Base-by-base conservation (phyloP, 257 asterid species). In the Phtheirospermum japonicum region DNA sequence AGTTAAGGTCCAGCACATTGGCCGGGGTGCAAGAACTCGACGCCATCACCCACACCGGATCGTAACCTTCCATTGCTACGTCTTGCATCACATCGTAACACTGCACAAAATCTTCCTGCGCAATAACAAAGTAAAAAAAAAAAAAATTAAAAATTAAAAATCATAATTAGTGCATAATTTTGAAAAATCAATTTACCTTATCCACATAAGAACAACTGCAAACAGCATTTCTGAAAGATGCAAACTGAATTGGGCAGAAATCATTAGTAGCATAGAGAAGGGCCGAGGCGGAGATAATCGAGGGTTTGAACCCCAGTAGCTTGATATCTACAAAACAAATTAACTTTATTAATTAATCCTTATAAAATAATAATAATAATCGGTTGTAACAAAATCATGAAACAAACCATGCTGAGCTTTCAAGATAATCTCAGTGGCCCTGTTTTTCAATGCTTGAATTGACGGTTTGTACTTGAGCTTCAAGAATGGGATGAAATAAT, bases 221-320 rank as follows among this genome's bases (percentile, higher is more conserved):
- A 59, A 85, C 69, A 46, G 80, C 71, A 12, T 67, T 52, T 57
- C 66, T 67, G 67, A 75, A 81, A 48, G 75, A 63, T 5, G 74
- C 59, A 60, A 81, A 71, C 39, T 81, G 89, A 66, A 59, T n/a
- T n/a, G 89, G 96, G 12, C 74, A 77, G 43, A 79, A 43, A 65
- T 85, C 83, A 13, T 73, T 70, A 55, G 78, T 76, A 4, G 89
- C 79, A 17, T 18, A 45, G 43, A 88, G 83, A 33, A 88, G 83
- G 31, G 96, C 85, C 12, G 87, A 69, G 28, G 91, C 94, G 1
- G 91, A 80, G 32, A 88, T 51, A 18, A 79, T 49, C 6, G 96
- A 88, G 8, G 94, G 87, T 64, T 65, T 85, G 85, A 79, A 88
- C 68, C 71, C 80, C 59, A 83, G 70, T 30, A 85, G 65, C 70